phyloP scores from a whole-genome alignment of 2,329 filamentous ascomycete genomes.

The Macrophomina phaseolina region DNA sequence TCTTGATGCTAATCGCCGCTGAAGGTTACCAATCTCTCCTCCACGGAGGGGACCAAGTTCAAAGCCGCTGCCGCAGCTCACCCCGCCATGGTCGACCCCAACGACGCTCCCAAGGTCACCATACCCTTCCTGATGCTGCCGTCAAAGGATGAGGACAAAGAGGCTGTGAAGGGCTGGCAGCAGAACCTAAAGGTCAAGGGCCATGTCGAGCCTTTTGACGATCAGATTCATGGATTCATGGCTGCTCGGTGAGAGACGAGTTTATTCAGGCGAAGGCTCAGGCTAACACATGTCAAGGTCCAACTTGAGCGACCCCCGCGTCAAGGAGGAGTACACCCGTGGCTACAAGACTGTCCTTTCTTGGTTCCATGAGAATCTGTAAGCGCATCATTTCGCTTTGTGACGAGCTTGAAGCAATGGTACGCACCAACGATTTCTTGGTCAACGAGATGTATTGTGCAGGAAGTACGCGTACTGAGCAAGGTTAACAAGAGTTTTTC shows the following conservation, averaged over 20 bases:
- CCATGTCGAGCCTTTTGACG: conserved; percentile 55
- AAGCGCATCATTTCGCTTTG: conserved; percentile 38
- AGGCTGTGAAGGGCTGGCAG: conserved; percentile 57
- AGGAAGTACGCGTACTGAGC: neutral
- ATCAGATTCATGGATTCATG: conserved; percentile 55
- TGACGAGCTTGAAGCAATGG: conserved; percentile 16
- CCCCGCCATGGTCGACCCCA: conserved; percentile 65
- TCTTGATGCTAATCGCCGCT: neutral
- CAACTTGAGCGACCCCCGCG: conserved; percentile 54
- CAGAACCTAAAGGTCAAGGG: conserved; percentile 54
- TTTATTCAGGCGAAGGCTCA: neutral
- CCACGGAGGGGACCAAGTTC: conserved; percentile 58
- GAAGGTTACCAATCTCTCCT: conserved; percentile 62
- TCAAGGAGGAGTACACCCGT: conserved; percentile 57
- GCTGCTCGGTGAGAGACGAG: conserved; percentile 41
- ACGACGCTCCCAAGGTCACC: conserved; percentile 61
- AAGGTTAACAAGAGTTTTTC: neutral
- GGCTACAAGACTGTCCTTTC: conserved; percentile 56
- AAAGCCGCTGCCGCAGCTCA: conserved; percentile 63
- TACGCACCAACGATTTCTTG: neutral
- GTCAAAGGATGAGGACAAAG: conserved; percentile 61
- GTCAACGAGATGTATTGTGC: neutral
- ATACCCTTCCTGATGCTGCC: conserved; percentile 65
- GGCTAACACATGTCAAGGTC: conserved; percentile 34
- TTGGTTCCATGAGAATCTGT: conserved; percentile 61